These are phyloP conservation scores for Rhodotorula graminis DNA, from an alignment of 768 basidiomycete species.

Conservation along the genomic window DNA sequence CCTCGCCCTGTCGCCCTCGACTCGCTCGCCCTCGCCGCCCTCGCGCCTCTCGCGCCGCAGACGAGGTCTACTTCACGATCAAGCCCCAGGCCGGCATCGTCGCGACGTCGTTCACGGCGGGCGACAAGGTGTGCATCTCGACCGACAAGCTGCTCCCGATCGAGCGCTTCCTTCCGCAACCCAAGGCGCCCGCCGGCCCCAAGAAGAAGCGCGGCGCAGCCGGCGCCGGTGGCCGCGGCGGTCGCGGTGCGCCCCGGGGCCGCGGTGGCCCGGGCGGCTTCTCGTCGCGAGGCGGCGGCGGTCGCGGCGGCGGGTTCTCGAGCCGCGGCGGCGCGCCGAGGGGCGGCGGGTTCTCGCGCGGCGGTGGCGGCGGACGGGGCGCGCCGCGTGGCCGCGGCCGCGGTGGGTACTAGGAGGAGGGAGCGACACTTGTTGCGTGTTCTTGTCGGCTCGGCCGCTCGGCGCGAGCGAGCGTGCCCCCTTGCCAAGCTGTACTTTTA, in stretches of 20 bases:
- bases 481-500: not conserved
- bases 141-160: conserved; percentile 96
- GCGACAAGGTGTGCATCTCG: conserved; percentile 95
- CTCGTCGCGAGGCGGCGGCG: conserved; percentile 49
- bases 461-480: not conserved
- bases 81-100: conserved; percentile 97
- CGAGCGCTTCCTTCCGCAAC: conserved; percentile 93
- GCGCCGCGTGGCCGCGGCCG: conserved; percentile 37
- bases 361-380: conserved; percentile 6
- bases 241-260: conserved; percentile 28
- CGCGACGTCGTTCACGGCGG: conserved; percentile 89
- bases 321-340: conserved; percentile 41
- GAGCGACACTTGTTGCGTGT: not conserved
- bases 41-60: conserved; percentile 2
- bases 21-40: not conserved
- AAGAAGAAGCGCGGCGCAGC: conserved; percentile 46
- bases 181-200: conserved; percentile 56
- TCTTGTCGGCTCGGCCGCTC: not conserved
- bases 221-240: conserved; percentile 50
- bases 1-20: not conserved
- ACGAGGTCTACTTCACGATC: conserved; percentile 90
- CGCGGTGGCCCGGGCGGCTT: conserved; percentile 48
- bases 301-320: conserved; percentile 24
- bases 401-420: conserved; percentile 35
- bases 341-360: conserved; percentile 38